These are phyloP conservation scores for Huntiella abstrusa DNA, from an alignment of 2,329 filamentous ascomycete genomes.

Conservation along the genomic window DNA sequence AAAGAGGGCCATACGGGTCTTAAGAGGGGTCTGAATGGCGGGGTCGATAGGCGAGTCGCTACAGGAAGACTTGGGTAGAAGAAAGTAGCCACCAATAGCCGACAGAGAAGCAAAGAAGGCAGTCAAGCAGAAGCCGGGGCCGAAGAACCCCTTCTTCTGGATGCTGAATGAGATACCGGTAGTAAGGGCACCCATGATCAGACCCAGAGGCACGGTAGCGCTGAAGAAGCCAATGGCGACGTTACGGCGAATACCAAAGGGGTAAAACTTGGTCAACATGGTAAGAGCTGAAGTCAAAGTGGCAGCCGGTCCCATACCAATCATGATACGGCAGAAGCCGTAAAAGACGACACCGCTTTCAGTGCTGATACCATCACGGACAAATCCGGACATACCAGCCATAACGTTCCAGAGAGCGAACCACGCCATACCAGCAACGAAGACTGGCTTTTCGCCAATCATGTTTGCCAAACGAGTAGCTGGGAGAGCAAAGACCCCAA, in stretches of 20 bases:
- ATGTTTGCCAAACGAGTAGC: slow-evolving; percentile 36
- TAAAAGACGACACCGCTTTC: slow-evolving; percentile 25
- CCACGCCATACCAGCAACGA: slow-evolving; percentile 35
- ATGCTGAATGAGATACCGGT: slow-evolving; percentile 21
- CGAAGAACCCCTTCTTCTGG: slow-evolving; percentile 23
- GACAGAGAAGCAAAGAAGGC: slow-evolving; percentile 17
- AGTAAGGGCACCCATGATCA: slow-evolving; percentile 23
- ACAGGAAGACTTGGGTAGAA: slow-evolving; percentile 17
- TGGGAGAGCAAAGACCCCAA: slow-evolving; percentile 38
- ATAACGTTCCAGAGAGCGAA: slow-evolving; percentile 33
- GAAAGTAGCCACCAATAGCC: slow-evolving; percentile 16
- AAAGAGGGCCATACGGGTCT: neutral
- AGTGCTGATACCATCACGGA: slow-evolving; percentile 14
- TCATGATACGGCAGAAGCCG: slow-evolving; percentile 26
- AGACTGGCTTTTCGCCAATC: slow-evolving; percentile 35
- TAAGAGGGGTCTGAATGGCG: neutral
- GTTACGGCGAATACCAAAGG: slow-evolving; percentile 36
- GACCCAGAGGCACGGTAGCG: slow-evolving; percentile 27
- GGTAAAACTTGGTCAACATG: slow-evolving; percentile 39
- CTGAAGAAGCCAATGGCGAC: slow-evolving; percentile 37
- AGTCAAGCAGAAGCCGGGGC: slow-evolving; percentile 27
- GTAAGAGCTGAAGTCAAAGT: slow-evolving; percentile 44
- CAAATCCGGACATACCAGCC: slow-evolving; percentile 20
- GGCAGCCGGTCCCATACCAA: slow-evolving; percentile 43
- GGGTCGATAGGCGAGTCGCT: neutral